phyloP scores from a whole-genome alignment of 192 early-diverging fungal species.

The Piromyces sp. region DNA sequence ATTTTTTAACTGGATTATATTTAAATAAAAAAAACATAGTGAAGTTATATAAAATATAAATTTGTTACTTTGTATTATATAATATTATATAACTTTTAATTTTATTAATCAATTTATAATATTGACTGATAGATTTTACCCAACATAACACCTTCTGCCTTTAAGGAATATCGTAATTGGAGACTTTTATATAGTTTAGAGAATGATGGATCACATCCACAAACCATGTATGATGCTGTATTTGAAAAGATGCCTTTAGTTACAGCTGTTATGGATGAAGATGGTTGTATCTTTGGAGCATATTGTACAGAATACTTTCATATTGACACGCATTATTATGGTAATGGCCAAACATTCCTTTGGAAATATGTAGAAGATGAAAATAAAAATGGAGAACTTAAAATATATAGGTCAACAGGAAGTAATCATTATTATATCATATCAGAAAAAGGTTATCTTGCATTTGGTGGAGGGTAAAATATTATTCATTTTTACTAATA shows the following conservation, averaged over 20 bases:
- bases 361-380: not conserved
- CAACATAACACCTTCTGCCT: not conserved
- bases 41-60: no score
- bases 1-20: no score
- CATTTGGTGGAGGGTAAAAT: not conserved
- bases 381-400: not conserved
- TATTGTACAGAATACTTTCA: not conserved
- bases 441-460: not conserved
- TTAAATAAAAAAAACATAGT: no score
- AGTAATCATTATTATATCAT: not conserved
- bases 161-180: not conserved
- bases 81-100: no score
- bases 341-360: not conserved
- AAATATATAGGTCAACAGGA: not conserved
- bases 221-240: not conserved
- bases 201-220: not conserved
- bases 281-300: not conserved
- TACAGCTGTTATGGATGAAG: not conserved
- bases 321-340: not conserved
- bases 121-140: not conserved
- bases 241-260: not conserved
- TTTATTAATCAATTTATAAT: no score
- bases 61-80: no score
- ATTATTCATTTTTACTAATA: no score
- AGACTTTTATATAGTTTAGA: not conserved